A percentile compares a stretch with the other conserved stretches of the same genome.
Evolutionary conservation across 148 eudicot genomes (phyloP).

Genomic region (Nyssa sinensis): DNA sequence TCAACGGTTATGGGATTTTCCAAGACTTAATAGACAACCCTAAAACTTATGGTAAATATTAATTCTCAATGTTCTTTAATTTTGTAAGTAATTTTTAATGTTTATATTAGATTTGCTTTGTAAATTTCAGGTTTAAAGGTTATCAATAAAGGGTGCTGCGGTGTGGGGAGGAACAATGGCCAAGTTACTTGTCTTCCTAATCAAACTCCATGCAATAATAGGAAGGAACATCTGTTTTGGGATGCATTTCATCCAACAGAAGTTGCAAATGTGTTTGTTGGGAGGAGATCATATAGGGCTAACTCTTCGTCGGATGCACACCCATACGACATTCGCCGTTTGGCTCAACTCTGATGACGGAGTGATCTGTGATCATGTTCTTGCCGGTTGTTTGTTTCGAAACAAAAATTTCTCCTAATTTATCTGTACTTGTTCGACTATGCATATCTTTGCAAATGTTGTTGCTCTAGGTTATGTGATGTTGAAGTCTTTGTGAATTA

Average conservation of each 20-base stretch:
- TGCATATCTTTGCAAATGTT: no score
- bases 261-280: slow-evolving; percentile 32
- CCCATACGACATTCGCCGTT: slow-evolving; percentile 36
- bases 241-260: slow-evolving; percentile 45
- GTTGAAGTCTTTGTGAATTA: no score
- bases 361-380: no score
- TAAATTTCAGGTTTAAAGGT: not conserved
- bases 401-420: no score
- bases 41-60: slow-evolving; percentile 24
- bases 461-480: no score
- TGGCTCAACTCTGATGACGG: slow-evolving; percentile 42
- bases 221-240: slow-evolving; percentile 31
- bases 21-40: slow-evolving; percentile 31
- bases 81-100: not conserved
- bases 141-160: not conserved
- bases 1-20: slow-evolving; percentile 28
- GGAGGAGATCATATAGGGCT: slow-evolving; percentile 35
- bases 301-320: slow-evolving; percentile 25
- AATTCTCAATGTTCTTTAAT: no score
- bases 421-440: no score
- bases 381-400: not conserved
- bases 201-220: slow-evolving; percentile 32
- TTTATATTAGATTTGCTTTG: not conserved
- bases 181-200: slow-evolving; percentile 23
- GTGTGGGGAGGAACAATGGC: slow-evolving; percentile 1